phyloP scores from a whole-genome alignment of 176 grass and related monocot species.

The Microstegium vimineum region DNA sequence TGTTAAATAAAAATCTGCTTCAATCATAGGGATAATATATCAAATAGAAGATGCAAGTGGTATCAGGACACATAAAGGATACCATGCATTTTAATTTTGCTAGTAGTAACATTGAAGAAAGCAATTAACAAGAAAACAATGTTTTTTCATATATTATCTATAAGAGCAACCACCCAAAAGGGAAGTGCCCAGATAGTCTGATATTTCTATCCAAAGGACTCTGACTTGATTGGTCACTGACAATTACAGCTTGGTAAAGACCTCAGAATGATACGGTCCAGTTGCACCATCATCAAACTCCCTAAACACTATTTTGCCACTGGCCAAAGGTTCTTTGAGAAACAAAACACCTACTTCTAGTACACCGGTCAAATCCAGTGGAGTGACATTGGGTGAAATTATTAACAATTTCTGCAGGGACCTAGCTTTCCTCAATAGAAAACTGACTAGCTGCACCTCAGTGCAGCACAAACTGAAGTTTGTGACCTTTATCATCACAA shows the following conservation, averaged over 20 bases:
- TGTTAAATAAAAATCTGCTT: too few relatives aligned
- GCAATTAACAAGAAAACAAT: neutral
- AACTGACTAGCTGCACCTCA: too few relatives aligned
- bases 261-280: conserved; percentile 5
- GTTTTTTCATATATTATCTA: too few relatives aligned
- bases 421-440: too few relatives aligned
- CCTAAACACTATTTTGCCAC: conserved; percentile 11
- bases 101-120: neutral
- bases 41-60: neutral
- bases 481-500: too few relatives aligned
- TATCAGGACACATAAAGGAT: neutral
- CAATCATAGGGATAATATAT: too few relatives aligned
- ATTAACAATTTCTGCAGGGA: neutral
- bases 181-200: too few relatives aligned
- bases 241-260: neutral
- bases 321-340: neutral
- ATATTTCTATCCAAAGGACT: too few relatives aligned
- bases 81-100: neutral
- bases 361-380: neutral
- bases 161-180: too few relatives aligned
- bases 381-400: neutral
- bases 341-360: neutral
- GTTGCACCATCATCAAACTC: neutral
- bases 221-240: neutral
- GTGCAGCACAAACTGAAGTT: too few relatives aligned